Conservation (phyloP, 306 rosid species). For the Casuarina equisetifolia region DNA sequence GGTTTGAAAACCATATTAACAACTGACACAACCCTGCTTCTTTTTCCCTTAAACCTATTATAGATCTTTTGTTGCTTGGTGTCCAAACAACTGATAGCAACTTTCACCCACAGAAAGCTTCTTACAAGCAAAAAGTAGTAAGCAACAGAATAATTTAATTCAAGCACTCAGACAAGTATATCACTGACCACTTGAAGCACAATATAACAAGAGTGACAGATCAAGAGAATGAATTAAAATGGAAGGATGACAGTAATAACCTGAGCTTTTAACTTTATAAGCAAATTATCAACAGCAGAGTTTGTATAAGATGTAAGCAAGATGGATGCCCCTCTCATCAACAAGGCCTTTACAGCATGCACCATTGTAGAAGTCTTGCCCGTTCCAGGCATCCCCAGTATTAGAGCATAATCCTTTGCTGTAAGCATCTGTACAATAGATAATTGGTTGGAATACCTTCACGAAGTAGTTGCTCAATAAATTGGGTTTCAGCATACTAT, state of each 20-base stretch:
- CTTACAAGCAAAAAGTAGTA: not conserved
- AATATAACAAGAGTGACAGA: not conserved
- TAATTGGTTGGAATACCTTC: constrained; percentile 11
- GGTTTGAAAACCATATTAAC: not conserved
- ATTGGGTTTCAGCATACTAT: constrained; percentile 15
- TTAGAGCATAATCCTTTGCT: constrained; percentile 87
- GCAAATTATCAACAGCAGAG: constrained; percentile 94
- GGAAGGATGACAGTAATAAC: constrained; percentile 35
- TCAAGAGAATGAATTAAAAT: not conserved
- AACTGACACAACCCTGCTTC: not conserved
- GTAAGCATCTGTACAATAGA: constrained; percentile 67
- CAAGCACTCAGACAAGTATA: not conserved
- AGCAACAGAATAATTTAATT: not conserved
- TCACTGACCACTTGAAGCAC: not conserved
- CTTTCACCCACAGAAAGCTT: not conserved
- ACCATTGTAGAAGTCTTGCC: constrained; percentile 98
- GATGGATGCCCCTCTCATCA: constrained; percentile 85
- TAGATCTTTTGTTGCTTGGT: not conserved
- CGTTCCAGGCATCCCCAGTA: constrained; percentile 98
- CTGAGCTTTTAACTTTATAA: constrained; percentile 85
- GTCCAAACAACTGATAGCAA: not conserved
- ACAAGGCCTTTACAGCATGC: constrained; percentile 94
- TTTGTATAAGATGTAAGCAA: constrained; percentile 94
- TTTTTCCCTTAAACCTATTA: not conserved
- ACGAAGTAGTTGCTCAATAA: constrained; percentile 7